Percentiles rank a stretch among this genome's conserved stretches.
These are phyloP conservation scores for Pichia occidentalis DNA, from an alignment of 805 yeast species.

Conservation along the genomic window DNA sequence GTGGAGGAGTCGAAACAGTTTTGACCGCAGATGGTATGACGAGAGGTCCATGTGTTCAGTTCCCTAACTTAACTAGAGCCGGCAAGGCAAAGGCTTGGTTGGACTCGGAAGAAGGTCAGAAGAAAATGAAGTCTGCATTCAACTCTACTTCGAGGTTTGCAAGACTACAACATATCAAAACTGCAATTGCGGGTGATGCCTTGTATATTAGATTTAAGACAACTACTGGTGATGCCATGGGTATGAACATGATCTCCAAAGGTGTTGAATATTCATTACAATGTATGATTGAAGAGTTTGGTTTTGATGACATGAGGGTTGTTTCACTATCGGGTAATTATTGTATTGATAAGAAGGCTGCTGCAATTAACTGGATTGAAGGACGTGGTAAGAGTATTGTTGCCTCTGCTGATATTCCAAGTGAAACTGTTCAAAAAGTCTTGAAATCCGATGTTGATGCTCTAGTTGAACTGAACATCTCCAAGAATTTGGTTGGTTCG, in stretches of 20 bases:
- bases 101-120: constrained; percentile 92
- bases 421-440: constrained; percentile 69
- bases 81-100: constrained; percentile 95
- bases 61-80: constrained; percentile 75
- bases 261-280: constrained; percentile 88
- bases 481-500: constrained; percentile 89
- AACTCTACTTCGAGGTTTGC: constrained; percentile 98
- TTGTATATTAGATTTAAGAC: constrained; percentile 90
- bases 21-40: constrained; percentile 97
- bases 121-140: constrained; percentile 75
- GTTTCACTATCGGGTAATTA: constrained; percentile 94
- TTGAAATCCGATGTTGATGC: constrained; percentile 91
- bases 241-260: constrained; percentile 99
- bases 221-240: constrained; percentile 99
- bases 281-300: constrained; percentile 79
- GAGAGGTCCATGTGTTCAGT: constrained; percentile 95
- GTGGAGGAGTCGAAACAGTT: constrained; percentile 93
- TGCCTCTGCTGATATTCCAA: constrained; percentile 90
- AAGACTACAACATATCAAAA: constrained; percentile 80
- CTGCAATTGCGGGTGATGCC: constrained; percentile 90
- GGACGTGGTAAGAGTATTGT: constrained; percentile 98
- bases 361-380: constrained; percentile 98
- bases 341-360: constrained; percentile 96
- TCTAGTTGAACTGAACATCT: constrained; percentile 78
- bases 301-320: constrained; percentile 90